Base-by-base conservation (phyloP, 2,329 filamentous ascomycete genomes). In the Hawksworthiomyces lignivorus region DNA sequence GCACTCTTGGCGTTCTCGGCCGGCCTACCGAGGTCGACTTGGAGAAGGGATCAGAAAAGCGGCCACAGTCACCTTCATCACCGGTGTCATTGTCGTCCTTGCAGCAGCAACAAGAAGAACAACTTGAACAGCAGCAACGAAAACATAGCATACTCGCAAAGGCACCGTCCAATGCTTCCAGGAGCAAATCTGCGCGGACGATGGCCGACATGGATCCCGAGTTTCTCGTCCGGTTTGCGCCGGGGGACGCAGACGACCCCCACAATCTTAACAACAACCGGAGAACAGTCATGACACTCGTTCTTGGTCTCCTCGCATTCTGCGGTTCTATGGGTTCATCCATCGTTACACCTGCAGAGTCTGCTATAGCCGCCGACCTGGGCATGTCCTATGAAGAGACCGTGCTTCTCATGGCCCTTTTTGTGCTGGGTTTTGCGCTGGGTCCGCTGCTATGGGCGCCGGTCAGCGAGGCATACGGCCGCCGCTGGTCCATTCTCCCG, bases 221-320 rank as follows among this genome's bases (percentile, higher is more conserved):
- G 4, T 49, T 40, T 11, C 26, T 42, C 7, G 48, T 50, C 17
- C 11, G 30, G 4, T 53, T 49, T 15, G 49, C 48, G 14, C 33
- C 47, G 2, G 51, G 56, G 47, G 65, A 70, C 44, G 54, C 52
- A 7, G 53, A 55, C 7, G 71, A 75, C 44, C 72, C 73, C 0
- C 60, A 62, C 36, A 72, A 71, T 47, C 75, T 64, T 60, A 55
- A 56, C 0, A 50, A 54, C 6, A 32, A 36, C 4, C 65, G 68
- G 46, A 73, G 72, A 52, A 59, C 56, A 34, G 70, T 62, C 57
- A 57, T 73, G 38, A 73, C 70, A 0, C 58, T 71, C 15, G 62
- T 69, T 39, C 52, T 75, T 26, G 64, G 68, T 19, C 60, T 74
- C 58, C 56, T 75, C 14, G 70, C 72, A 2, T 53, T 74, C n/a